A percentile compares a stretch with the other conserved stretches of the same genome.
Evolutionary conservation across 202 grass and related monocot species (phyloP).

Genomic region (Brachypodium distachyon): DNA sequence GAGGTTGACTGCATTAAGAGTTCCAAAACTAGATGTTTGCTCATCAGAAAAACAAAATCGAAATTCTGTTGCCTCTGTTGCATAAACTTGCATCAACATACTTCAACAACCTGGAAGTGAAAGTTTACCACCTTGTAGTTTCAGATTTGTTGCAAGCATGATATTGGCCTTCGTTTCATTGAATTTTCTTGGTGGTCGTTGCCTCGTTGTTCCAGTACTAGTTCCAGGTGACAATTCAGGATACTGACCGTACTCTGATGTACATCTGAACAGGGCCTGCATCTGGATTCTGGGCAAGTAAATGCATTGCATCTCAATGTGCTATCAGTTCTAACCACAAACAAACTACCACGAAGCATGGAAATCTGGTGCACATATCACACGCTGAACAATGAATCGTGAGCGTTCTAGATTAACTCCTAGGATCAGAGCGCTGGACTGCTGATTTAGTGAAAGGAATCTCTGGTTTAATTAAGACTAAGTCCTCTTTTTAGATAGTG

Average conservation of each 20-base stretch:
- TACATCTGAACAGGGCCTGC: too few species aligned
- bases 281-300: too few species aligned
- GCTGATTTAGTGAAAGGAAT: background rate
- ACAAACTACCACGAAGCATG: background rate
- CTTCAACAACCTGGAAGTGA: background rate
- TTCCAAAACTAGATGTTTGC: background rate
- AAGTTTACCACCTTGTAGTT: background rate
- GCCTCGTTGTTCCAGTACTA: background rate
- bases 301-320: background rate
- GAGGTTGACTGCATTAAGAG: background rate
- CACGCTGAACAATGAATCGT: background rate
- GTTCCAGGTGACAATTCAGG: background rate
- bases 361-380: background rate
- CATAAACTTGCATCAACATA: background rate
- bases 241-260: background rate
- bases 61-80: background rate
- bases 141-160: background rate
- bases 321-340: slow-evolving; percentile 12
- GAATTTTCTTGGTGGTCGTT: background rate
- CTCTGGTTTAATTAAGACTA: background rate
- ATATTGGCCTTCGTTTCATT: background rate
- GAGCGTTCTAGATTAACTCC: background rate
- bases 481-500: too few species aligned
- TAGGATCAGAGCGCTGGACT: background rate
- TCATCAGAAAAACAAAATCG: background rate